phyloP scores from a whole-genome alignment of 2,329 filamentous ascomycete species.

The Hypoxylon sp. region DNA sequence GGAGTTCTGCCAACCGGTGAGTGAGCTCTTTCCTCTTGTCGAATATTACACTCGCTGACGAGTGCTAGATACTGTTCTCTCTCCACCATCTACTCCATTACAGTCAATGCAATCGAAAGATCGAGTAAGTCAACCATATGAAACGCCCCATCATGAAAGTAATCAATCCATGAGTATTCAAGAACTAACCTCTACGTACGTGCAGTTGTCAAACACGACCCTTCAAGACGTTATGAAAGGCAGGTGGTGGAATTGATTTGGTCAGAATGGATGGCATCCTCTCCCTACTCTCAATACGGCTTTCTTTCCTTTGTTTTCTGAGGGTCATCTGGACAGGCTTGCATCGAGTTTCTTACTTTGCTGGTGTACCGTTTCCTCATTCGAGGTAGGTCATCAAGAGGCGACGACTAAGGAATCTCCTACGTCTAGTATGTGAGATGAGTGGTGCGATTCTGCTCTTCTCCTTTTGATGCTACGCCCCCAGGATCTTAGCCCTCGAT shows the following conservation, averaged over 20 bases:
- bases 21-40: not conserved
- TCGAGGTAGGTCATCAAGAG: not conserved
- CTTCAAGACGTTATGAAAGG: slow-evolving; percentile 5
- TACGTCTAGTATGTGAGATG: not conserved
- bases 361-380: slow-evolving; percentile 1
- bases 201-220: slow-evolving; percentile 9
- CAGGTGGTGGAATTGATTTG: slow-evolving; percentile 9
- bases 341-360: slow-evolving; percentile 8
- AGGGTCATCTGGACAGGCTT: slow-evolving; percentile 12
- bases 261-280: slow-evolving; percentile 7
- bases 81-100: not conserved
- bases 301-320: slow-evolving; percentile 16
- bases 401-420: not conserved
- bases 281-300: not conserved
- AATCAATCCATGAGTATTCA: not conserved
- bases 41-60: not conserved
- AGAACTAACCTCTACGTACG: slow-evolving; percentile 9
- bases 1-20: slow-evolving; percentile 9
- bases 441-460: slow-evolving; percentile 1
- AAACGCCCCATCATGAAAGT: not conserved
- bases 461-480: not conserved
- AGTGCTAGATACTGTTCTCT: not conserved
- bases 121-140: slow-evolving; percentile 20
- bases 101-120: not conserved
- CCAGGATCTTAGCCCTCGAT: not conserved